A percentile compares a stretch with the other conserved stretches of the same genome.
phyloP scores from a whole-genome alignment of 2,329 filamentous ascomycete species.

The Scolecobasidium constrictum region DNA sequence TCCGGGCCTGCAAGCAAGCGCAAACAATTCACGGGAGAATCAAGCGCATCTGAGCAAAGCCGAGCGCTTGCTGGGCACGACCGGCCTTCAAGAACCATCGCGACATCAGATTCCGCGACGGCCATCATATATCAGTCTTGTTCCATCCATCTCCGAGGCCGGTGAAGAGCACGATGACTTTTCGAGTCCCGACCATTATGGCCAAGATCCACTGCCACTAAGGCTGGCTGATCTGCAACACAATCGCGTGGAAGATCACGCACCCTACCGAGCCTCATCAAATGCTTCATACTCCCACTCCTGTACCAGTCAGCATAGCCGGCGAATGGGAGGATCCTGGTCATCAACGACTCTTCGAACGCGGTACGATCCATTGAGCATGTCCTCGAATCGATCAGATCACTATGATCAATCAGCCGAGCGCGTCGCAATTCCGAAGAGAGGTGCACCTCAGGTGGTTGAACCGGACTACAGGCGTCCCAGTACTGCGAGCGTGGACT shows the following conservation, averaged over 20 bases:
- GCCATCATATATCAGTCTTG: not conserved
- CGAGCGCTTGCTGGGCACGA: constrained; percentile 26
- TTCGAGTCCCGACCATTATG: constrained; percentile 1
- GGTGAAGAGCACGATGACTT: not conserved
- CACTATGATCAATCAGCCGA: not conserved
- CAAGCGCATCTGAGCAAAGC: constrained; percentile 19
- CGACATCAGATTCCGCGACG: not conserved
- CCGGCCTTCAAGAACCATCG: constrained; percentile 15
- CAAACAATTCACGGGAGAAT: not conserved
- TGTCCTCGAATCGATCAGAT: not conserved
- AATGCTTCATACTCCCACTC: not conserved
- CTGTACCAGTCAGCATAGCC: not conserved
- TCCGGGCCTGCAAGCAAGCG: not conserved
- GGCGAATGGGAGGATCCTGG: not conserved
- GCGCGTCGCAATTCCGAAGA: not conserved
- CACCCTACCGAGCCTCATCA: not conserved
- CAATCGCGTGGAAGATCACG: not conserved
- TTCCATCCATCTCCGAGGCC: constrained; percentile 10
- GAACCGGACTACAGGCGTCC: not conserved
- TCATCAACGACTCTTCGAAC: not conserved
- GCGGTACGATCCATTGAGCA: not conserved
- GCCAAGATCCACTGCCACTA: not conserved
- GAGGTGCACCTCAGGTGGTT: not conserved
- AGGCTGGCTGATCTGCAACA: not conserved
- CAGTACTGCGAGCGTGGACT: not conserved